These are phyloP conservation scores for Avena atlantica DNA, from an alignment of 176 grass and related monocot genomes.

Conservation along the genomic window DNA sequence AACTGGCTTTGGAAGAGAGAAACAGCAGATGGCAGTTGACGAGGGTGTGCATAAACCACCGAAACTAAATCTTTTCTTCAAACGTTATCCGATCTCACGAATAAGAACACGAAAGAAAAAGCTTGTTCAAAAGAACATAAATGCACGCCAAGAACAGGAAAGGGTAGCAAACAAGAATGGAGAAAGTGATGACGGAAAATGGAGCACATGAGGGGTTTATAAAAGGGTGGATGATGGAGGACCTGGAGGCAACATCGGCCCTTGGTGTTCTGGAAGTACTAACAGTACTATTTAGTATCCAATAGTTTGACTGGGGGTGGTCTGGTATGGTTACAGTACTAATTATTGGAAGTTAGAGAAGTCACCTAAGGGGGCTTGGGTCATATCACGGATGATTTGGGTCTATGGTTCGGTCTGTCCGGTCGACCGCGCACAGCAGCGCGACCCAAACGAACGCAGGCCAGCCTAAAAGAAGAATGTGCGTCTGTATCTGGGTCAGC, in stretches of 20 bases:
- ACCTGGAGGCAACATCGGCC: neutral
- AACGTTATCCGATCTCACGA: neutral
- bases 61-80: too few relatives aligned
- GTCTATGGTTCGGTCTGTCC: too few relatives aligned
- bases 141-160: neutral
- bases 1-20: constrained; percentile 1
- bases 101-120: neutral
- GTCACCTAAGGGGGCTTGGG: too few relatives aligned
- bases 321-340: neutral
- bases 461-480: too few relatives aligned
- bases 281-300: neutral
- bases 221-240: neutral
- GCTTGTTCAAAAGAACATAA: neutral
- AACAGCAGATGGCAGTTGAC: neutral
- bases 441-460: too few relatives aligned
- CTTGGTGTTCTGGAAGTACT: constrained; percentile 13
- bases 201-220: constrained; percentile 25
- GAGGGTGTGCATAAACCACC: constrained; percentile 44
- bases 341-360: neutral
- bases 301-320: neutral
- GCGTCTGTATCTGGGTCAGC: too few relatives aligned
- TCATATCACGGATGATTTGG: too few relatives aligned
- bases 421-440: too few relatives aligned
- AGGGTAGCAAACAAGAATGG: neutral
- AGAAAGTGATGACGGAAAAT: neutral